Evolutionary conservation across 768 basidiomycete genomes (phyloP), one percentile per base, ranked within the genome.

Genomic region (Amanita phalloides): DNA sequence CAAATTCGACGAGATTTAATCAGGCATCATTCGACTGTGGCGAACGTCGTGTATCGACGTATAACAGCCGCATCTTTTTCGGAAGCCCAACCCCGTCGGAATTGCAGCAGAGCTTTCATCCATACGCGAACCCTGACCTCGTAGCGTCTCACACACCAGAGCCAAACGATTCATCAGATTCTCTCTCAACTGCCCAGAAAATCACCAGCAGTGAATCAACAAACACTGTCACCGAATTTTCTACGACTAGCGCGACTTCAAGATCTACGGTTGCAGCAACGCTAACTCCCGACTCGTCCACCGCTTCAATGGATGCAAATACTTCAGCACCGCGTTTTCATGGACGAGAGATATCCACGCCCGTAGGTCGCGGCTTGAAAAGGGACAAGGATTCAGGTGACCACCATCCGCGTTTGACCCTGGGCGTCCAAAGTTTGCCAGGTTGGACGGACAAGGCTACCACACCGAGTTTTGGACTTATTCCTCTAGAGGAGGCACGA

Each of bases 101-200:
- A 53, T 60, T 62, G 38, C 69, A 68, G 54, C 72, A 72, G 55
- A 69, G 62, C 36, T 60, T 75, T 36, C 88, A 90, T 67, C 88
- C 88, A 25, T 90, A 88, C 62, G 88, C 88, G 48, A 88, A 90
- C 58, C 86, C 87, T 6, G 83, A 88, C 55, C 68, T 86, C 42
- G 76, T 76, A 30, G 62, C 67, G 25, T 66, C 67, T 35, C 63
- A 68, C 45, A 62, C 71, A 50, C 58, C 69, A 42, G 68, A 68
- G 45, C 57, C 66, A 35, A 60, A 66, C 37, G 56, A 60, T 30
- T 63, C 63, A 10, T 50, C 68, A 46, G 53, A 58, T 49, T 62
- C 65, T 38, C 23, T 36, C n/a, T 10, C 10, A 51, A 53, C 56
- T 25, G 55, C 56, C 45, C 60, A 67, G 39, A 60, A 61, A 46